Conservation (phyloP, 371 early-diverging fungal species). For the Haplosporangium sp. region DNA sequence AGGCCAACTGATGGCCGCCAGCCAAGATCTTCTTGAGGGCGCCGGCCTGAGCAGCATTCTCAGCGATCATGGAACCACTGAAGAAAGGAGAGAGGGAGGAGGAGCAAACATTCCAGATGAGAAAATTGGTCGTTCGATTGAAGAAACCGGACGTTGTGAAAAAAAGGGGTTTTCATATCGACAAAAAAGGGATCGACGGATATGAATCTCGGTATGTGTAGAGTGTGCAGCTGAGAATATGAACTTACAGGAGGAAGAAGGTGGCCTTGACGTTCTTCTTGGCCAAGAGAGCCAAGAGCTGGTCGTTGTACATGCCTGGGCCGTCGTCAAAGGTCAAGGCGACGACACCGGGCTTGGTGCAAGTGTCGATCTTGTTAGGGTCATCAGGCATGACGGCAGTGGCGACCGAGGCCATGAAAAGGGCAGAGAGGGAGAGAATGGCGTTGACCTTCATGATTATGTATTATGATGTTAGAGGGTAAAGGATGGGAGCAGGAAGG, state of each 20-base stretch:
- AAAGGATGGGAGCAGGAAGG: constrained; percentile 1
- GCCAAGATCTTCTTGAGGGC: constrained; percentile 57
- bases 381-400: constrained; percentile 25
- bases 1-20: constrained; percentile 65
- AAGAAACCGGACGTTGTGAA: no score
- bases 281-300: constrained; percentile 56
- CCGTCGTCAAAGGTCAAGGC: constrained; percentile 70
- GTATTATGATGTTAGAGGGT: constrained; percentile 6
- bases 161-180: neutral
- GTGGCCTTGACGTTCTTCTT: constrained; percentile 62
- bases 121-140: no score
- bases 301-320: constrained; percentile 52
- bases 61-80: constrained; percentile 37
- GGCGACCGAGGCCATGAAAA: constrained; percentile 40
- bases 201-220: constrained; percentile 37
- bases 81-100: no score
- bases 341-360: constrained; percentile 60
- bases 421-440: constrained; percentile 39
- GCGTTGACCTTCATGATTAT: constrained; percentile 41
- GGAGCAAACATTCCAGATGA: no score
- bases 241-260: constrained; percentile 63
- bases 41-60: constrained; percentile 39
- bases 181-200: constrained; percentile 2
- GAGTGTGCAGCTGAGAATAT: neutral
- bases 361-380: constrained; percentile 46